A percentile compares a stretch with the other conserved stretches of the same genome.
Evolutionary conservation across 352 stramenopile species (phyloP).

Genomic region (Thalassiosira hispida): DNA sequence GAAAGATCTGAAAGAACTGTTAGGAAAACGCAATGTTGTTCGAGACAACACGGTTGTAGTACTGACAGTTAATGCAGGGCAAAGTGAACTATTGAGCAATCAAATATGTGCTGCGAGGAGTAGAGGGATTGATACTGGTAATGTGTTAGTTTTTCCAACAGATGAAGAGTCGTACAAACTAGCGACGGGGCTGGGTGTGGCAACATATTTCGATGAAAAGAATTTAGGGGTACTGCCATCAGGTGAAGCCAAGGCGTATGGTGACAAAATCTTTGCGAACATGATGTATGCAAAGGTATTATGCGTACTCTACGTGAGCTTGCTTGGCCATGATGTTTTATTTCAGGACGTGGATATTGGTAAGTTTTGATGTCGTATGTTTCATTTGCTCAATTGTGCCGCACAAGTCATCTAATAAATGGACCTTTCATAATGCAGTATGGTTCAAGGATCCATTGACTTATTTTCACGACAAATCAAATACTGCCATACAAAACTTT

Average conservation of each 20-base stretch:
- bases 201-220: slow-evolving; percentile 53
- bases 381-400: background rate
- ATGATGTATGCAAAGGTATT: slow-evolving; percentile 84
- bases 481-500: slow-evolving; percentile 59
- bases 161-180: slow-evolving; percentile 50
- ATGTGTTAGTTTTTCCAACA: slow-evolving; percentile 70
- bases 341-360: slow-evolving; percentile 66
- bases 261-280: slow-evolving; percentile 63
- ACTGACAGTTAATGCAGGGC: slow-evolving; percentile 77
- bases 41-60: slow-evolving; percentile 74
- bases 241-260: slow-evolving; percentile 59
- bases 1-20: slow-evolving; percentile 46
- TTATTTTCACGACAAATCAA: slow-evolving; percentile 60
- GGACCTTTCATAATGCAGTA: too few species aligned
- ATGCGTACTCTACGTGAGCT: slow-evolving; percentile 42
- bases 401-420: too few species aligned
- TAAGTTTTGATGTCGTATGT: slow-evolving; percentile 5
- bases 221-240: slow-evolving; percentile 55
- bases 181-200: slow-evolving; percentile 43
- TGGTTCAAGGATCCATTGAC: slow-evolving; percentile 66
- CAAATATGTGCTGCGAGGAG: slow-evolving; percentile 55
- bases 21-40: slow-evolving; percentile 57
- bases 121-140: slow-evolving; percentile 48
- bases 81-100: slow-evolving; percentile 67
- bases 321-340: slow-evolving; percentile 68